Percentiles rank a stretch among this genome's conserved stretches.
Evolutionary conservation across 2,329 filamentous ascomycete species (phyloP).

Genomic region (Monilinia fructicola): DNA sequence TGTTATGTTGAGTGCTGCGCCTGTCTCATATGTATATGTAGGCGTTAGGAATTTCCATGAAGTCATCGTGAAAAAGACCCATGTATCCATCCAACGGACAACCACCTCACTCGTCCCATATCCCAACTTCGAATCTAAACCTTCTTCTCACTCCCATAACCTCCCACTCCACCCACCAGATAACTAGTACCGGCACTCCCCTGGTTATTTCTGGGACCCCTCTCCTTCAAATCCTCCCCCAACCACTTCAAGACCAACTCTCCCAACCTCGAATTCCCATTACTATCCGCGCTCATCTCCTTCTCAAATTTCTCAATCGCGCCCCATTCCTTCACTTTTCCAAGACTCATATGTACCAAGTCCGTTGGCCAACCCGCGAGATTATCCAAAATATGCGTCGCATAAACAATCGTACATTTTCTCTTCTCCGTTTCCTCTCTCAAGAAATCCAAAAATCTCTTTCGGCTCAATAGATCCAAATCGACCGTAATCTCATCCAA

Average conservation of each 20-base stretch:
- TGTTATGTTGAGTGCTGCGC: slow-evolving; percentile 24
- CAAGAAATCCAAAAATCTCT: slow-evolving; percentile 82
- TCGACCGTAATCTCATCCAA: slow-evolving; percentile 98
- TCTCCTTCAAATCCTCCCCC: slow-evolving; percentile 71
- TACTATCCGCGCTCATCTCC: slow-evolving; percentile 51
- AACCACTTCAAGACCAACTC: slow-evolving; percentile 89
- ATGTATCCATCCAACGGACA: background rate
- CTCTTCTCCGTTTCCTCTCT: slow-evolving; percentile 81
- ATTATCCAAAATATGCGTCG: slow-evolving; percentile 96
- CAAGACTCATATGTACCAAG: slow-evolving; percentile 91
- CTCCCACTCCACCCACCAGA: slow-evolving; percentile 57
- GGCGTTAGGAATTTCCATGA: background rate
- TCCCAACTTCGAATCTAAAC: slow-evolving; percentile 3
- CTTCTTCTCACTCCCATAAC: slow-evolving; percentile 60
- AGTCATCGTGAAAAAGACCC: background rate
- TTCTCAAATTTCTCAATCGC: slow-evolving; percentile 64
- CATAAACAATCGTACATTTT: slow-evolving; percentile 91
- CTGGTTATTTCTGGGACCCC: slow-evolving; percentile 66
- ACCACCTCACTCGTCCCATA: background rate
- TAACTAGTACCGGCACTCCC: slow-evolving; percentile 51
- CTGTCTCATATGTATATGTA: background rate
- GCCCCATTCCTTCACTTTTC: slow-evolving; percentile 84
- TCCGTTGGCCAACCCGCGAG: slow-evolving; percentile 93
- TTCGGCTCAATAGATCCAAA: slow-evolving; percentile 80
- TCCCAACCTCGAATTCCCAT: slow-evolving; percentile 80